Percentiles rank a stretch among this genome's conserved stretches.
phyloP scores from a whole-genome alignment of 2,329 filamentous ascomycete species.

The Bipolaris victoriae region DNA sequence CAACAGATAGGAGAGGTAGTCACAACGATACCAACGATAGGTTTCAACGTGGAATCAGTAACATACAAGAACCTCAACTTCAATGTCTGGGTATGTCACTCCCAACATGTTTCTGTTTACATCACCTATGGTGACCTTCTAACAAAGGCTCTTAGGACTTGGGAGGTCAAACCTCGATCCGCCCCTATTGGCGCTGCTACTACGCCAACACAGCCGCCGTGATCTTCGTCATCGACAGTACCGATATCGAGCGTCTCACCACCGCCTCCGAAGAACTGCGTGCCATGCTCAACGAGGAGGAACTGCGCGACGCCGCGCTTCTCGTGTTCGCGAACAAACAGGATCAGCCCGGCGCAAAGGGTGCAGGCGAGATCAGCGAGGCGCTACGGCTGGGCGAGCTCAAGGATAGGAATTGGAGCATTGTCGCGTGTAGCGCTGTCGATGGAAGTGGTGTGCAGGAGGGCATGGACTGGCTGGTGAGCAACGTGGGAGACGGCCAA shows the following conservation, averaged over 20 bases:
- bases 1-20: slow-evolving; percentile 94
- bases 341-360: slow-evolving; percentile 95
- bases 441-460: slow-evolving; percentile 94
- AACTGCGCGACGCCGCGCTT: slow-evolving; percentile 88
- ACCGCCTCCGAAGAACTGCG: slow-evolving; percentile 91
- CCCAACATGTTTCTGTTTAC: neutral
- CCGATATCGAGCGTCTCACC: slow-evolving; percentile 91
- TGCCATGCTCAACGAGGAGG: slow-evolving; percentile 96
- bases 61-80: slow-evolving; percentile 99
- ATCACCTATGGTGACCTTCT: neutral
- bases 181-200: slow-evolving; percentile 99
- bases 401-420: slow-evolving; percentile 98
- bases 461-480: slow-evolving; percentile 99
- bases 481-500: slow-evolving; percentile 50
- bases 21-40: slow-evolving; percentile 98
- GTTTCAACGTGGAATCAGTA: slow-evolving; percentile 98
- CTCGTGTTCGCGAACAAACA: slow-evolving; percentile 99
- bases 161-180: slow-evolving; percentile 96
- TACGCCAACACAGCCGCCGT: slow-evolving; percentile 98
- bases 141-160: slow-evolving; percentile 67
- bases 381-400: slow-evolving; percentile 87
- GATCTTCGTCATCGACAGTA: slow-evolving; percentile 98
- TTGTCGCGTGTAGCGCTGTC: slow-evolving; percentile 95
- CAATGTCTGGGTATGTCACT: slow-evolving; percentile 87
- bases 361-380: slow-evolving; percentile 95